phyloP scores from a whole-genome alignment of 768 basidiomycete genomes.

The Rhizopogon roseolus region DNA sequence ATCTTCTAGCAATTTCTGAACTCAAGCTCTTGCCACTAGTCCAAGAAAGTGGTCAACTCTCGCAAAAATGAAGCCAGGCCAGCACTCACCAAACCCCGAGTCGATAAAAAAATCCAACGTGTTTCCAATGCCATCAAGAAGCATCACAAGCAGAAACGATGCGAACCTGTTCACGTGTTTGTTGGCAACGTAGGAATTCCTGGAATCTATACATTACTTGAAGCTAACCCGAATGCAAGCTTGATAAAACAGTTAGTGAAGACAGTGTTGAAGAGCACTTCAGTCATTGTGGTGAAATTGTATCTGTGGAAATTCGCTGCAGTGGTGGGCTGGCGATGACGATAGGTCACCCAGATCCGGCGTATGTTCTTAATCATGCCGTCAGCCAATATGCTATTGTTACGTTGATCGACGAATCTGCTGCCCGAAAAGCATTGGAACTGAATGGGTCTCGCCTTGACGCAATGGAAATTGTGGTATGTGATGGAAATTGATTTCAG shows the following conservation, averaged over 20 bases:
- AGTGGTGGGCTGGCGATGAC: conserved; percentile 28
- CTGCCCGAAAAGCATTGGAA: conserved; percentile 37
- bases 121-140: conserved; percentile 23
- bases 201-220: neutral
- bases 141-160: neutral
- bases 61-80: conserved; percentile 1
- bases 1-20: neutral
- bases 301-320: conserved; percentile 21
- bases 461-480: conserved; percentile 32
- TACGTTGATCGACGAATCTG: conserved; percentile 33
- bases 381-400: conserved; percentile 50
- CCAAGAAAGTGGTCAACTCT: neutral
- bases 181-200: conserved; percentile 55
- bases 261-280: conserved; percentile 17
- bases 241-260: conserved; percentile 14
- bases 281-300: conserved; percentile 17
- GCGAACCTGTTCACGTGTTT: conserved; percentile 31
- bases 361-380: conserved; percentile 31
- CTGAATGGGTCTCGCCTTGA: conserved; percentile 33
- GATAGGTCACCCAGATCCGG: conserved; percentile 15
- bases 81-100: neutral
- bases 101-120: neutral
- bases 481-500: neutral
- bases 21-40: neutral
- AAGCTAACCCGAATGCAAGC: neutral